Conservation (phyloP, 768 basidiomycete genomes). For the Leccinum boreale region DNA sequence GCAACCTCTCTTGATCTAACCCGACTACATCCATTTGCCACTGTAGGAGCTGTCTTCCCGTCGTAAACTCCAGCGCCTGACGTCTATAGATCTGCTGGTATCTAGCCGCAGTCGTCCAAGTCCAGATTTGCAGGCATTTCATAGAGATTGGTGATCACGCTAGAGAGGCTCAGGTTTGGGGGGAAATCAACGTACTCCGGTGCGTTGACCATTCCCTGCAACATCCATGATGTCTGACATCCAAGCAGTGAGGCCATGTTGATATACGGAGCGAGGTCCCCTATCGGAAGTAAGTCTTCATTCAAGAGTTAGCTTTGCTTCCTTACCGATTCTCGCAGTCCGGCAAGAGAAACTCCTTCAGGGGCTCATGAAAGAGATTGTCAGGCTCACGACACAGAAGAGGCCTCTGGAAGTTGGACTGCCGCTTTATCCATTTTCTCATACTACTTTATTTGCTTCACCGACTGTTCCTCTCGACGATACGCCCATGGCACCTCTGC, state of each 20-base stretch:
- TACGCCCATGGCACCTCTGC: slow-evolving; percentile 28
- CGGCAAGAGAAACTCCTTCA: slow-evolving; percentile 83
- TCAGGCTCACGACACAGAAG: slow-evolving; percentile 77
- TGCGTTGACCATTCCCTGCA: slow-evolving; percentile 28
- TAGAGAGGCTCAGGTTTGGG: slow-evolving; percentile 78
- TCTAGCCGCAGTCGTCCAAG: slow-evolving; percentile 81
- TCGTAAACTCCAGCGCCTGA: slow-evolving; percentile 11
- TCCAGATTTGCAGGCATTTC: slow-evolving; percentile 82
- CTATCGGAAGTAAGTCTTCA: slow-evolving; percentile 68
- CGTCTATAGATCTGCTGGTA: slow-evolving; percentile 80
- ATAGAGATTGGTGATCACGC: slow-evolving; percentile 77
- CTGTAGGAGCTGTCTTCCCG: slow-evolving; percentile 45
- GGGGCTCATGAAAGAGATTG: slow-evolving; percentile 81
- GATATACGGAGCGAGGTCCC: slow-evolving; percentile 73
- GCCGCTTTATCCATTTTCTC: slow-evolving; percentile 81
- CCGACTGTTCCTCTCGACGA: slow-evolving; percentile 36
- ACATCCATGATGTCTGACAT: slow-evolving; percentile 6
- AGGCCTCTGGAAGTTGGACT: slow-evolving; percentile 77
- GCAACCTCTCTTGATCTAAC: slow-evolving; percentile 81
- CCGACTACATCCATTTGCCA: slow-evolving; percentile 77
- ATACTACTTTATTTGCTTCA: slow-evolving; percentile 56
- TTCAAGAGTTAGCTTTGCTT: background rate
- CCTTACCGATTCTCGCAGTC: slow-evolving; percentile 39
- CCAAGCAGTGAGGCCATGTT: slow-evolving; percentile 72
- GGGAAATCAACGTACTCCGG: slow-evolving; percentile 83